Evolutionary conservation across 768 basidiomycete species (phyloP).

Genomic region (Amanita polypyramis): DNA sequence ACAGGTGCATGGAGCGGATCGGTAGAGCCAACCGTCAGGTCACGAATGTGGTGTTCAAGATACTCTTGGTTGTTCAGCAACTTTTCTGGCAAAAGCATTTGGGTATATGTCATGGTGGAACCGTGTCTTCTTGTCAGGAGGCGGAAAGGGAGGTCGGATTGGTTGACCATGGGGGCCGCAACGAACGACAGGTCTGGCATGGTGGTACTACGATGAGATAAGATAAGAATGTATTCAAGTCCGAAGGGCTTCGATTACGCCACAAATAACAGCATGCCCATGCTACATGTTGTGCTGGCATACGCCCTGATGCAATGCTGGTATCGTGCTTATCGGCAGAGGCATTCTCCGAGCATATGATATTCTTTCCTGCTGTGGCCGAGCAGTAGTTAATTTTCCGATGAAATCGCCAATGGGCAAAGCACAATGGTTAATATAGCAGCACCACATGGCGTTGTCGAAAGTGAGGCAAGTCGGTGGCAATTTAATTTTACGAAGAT

Average conservation of each 20-base stretch:
- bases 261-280: slow-evolving; percentile 2
- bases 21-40: slow-evolving; percentile 28
- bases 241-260: neutral
- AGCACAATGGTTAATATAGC: no score
- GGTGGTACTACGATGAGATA: slow-evolving; percentile 10
- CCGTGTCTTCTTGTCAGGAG: slow-evolving; percentile 50
- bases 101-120: slow-evolving; percentile 61
- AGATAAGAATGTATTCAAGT: neutral
- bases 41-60: slow-evolving; percentile 50
- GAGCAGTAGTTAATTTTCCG: no score
- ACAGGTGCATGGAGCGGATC: slow-evolving; percentile 32
- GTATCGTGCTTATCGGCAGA: neutral
- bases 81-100: slow-evolving; percentile 61
- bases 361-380: no score
- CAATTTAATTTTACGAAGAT: no score
- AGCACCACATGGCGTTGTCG: no score
- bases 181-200: slow-evolving; percentile 28
- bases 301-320: neutral
- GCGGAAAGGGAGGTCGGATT: slow-evolving; percentile 71
- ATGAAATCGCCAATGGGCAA: no score
- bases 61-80: slow-evolving; percentile 57
- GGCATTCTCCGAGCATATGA: neutral
- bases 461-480: no score
- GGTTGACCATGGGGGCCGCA: slow-evolving; percentile 72
- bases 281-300: slow-evolving; percentile 6